phyloP scores from a whole-genome alignment of 1,284 basidiomycete species.

The Irpex sp. region DNA sequence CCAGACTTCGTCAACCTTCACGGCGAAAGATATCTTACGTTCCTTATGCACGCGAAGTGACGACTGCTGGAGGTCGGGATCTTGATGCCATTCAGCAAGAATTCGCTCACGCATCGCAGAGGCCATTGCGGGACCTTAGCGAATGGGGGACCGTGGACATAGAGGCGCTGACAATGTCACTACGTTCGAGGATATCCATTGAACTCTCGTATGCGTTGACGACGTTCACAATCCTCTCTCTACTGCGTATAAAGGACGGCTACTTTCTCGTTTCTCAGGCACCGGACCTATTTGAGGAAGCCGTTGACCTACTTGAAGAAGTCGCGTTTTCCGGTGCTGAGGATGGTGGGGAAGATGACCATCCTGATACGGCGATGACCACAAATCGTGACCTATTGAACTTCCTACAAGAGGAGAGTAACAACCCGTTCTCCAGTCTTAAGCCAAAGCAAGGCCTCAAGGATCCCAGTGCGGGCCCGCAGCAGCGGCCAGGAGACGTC shows the following conservation, averaged over 20 bases:
- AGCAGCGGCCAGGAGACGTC: constrained; percentile 64
- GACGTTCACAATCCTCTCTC: constrained; percentile 82
- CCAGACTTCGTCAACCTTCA: constrained; percentile 21
- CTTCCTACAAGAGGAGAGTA: constrained; percentile 52
- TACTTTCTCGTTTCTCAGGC: constrained; percentile 76
- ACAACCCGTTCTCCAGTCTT: constrained; percentile 55
- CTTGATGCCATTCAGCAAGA: constrained; percentile 69
- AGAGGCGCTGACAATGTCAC: constrained; percentile 84
- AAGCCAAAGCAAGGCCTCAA: constrained; percentile 43
- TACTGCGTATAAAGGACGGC: constrained; percentile 58
- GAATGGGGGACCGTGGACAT: constrained; percentile 89
- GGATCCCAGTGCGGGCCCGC: constrained; percentile 44
- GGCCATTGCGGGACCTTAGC: constrained; percentile 64
- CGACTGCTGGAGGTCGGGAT: constrained; percentile 86
- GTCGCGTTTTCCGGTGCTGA: constrained; percentile 64
- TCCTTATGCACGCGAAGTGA: constrained; percentile 74
- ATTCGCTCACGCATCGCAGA: constrained; percentile 44
- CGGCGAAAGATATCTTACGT: constrained; percentile 90
- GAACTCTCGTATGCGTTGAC: constrained; percentile 92
- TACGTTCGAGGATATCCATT: constrained; percentile 79
- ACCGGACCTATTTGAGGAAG: constrained; percentile 81
- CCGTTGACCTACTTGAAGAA: constrained; percentile 86
- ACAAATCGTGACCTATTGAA: constrained; percentile 67
- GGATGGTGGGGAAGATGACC: constrained; percentile 31
- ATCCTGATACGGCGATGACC: constrained; percentile 33